A percentile compares a stretch with the other conserved stretches of the same genome.
phyloP scores from a whole-genome alignment of 192 early-diverging fungal species.

The Entophlyctis helioformis region DNA sequence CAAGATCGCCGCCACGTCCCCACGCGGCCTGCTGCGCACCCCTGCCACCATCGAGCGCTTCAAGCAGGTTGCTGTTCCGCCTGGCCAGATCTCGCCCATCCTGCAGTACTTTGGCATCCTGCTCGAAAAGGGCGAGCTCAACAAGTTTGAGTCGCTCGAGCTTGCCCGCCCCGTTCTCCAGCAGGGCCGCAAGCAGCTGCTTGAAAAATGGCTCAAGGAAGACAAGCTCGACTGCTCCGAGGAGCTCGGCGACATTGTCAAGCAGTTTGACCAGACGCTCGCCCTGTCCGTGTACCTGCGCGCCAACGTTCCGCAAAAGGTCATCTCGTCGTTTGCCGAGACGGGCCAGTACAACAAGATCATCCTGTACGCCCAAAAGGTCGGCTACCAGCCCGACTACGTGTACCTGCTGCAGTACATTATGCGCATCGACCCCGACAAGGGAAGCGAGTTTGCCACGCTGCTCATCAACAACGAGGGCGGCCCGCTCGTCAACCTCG shows the following conservation, averaged over 20 bases:
- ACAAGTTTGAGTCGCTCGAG: conserved; percentile 90
- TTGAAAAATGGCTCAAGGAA: conserved; percentile 98
- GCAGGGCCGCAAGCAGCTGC: conserved; percentile 80
- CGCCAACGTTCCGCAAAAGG: conserved; percentile 87
- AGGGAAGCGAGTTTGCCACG: conserved; percentile 86
- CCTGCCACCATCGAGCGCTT: conserved; percentile 90
- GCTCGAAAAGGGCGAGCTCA: conserved; percentile 86
- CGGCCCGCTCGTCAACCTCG: conserved; percentile 71
- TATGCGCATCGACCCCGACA: conserved; percentile 82
- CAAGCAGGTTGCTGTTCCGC: conserved; percentile 61
- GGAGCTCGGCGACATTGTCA: conserved; percentile 95
- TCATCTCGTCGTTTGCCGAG: conserved; percentile 93
- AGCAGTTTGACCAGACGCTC: conserved; percentile 76
- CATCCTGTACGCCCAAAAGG: conserved; percentile 87
- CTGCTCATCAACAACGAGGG: conserved; percentile 72
- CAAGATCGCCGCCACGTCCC: conserved; percentile 90
- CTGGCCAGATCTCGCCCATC: conserved; percentile 81
- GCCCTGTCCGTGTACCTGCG: conserved; percentile 92
- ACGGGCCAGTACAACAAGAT: conserved; percentile 94
- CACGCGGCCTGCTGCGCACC: conserved; percentile 88
- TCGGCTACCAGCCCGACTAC: conserved; percentile 89
- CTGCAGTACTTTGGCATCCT: conserved; percentile 96
- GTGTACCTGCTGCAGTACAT: conserved; percentile 79
- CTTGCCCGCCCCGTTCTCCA: conserved; percentile 81
- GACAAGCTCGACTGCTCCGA: conserved; percentile 98